phyloP scores from a whole-genome alignment of 495 filamentous ascomycete species.

The Xylaria acuta region DNA sequence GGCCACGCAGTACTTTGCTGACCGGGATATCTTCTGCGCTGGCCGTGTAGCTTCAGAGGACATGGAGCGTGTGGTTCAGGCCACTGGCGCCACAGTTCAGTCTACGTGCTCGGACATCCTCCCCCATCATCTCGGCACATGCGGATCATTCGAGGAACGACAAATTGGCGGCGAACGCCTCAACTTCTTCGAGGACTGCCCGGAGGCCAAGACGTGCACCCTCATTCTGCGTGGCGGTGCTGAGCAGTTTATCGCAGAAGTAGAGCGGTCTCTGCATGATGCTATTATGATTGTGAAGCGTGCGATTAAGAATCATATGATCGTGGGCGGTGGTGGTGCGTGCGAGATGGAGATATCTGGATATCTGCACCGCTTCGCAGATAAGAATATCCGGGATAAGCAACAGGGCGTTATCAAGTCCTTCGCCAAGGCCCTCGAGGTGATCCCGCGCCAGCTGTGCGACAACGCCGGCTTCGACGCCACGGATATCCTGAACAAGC shows the following conservation, averaged over 20 bases:
- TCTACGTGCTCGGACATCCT: constrained; percentile 97
- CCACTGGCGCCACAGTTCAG: constrained; percentile 89
- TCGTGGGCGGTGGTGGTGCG: constrained; percentile 94
- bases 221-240: constrained; percentile 93
- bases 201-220: constrained; percentile 94
- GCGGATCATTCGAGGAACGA: constrained; percentile 88
- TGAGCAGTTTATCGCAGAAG: constrained; percentile 98
- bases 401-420: constrained; percentile 97
- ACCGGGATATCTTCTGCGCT: constrained; percentile 98
- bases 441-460: constrained; percentile 94
- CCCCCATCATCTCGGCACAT: constrained; percentile 87
- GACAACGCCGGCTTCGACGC: constrained; percentile 99
- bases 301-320: constrained; percentile 87
- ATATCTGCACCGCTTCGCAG: constrained; percentile 89
- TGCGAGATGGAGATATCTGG: constrained; percentile 96
- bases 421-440: constrained; percentile 95
- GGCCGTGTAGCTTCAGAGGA: constrained; percentile 92
- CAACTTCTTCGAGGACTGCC: constrained; percentile 98
- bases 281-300: constrained; percentile 99
- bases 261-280: constrained; percentile 95
- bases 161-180: constrained; percentile 97
- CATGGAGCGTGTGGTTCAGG: constrained; percentile 94
- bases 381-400: constrained; percentile 90
- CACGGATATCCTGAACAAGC: constrained; percentile 92
- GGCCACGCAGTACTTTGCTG: constrained; percentile 97